Conservation (phyloP, 768 basidiomycete species). For the Suillus subalutaceus region DNA sequence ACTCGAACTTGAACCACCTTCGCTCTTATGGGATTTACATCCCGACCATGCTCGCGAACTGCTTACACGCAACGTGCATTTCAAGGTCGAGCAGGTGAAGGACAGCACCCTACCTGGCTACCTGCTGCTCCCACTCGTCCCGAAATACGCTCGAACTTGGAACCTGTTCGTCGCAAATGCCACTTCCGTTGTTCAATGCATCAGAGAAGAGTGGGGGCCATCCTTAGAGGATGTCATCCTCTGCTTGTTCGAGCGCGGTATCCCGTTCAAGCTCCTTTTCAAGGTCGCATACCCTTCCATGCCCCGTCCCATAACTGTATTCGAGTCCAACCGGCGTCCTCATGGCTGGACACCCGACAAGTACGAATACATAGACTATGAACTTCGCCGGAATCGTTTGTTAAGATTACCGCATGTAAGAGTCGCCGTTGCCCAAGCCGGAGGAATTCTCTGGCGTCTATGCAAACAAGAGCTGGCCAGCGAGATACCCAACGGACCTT, state of each 20-base stretch:
- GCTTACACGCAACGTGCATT: neutral
- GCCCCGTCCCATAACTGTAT: neutral
- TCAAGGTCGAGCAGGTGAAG: neutral
- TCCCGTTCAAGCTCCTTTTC: neutral
- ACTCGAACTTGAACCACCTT: neutral
- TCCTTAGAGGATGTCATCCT: neutral
- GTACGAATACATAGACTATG: neutral
- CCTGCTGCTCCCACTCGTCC: neutral
- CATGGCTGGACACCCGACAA: neutral
- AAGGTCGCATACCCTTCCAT: neutral
- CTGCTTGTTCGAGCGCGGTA: neutral
- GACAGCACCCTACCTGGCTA: neutral
- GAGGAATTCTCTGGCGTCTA: neutral
- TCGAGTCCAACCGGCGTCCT: neutral
- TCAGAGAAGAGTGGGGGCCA: neutral
- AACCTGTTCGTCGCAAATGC: neutral
- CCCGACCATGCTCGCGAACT: neutral
- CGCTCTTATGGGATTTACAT: neutral
- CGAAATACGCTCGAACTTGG: neutral
- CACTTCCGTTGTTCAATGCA: neutral
- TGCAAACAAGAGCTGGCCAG: neutral
- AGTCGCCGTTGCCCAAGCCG: neutral
- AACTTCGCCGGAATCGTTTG: neutral
- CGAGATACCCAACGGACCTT: neutral
- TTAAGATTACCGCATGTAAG: neutral